Conservation (phyloP, 192 early-diverging fungal species). For the Pecoramyces ruminantium region DNA sequence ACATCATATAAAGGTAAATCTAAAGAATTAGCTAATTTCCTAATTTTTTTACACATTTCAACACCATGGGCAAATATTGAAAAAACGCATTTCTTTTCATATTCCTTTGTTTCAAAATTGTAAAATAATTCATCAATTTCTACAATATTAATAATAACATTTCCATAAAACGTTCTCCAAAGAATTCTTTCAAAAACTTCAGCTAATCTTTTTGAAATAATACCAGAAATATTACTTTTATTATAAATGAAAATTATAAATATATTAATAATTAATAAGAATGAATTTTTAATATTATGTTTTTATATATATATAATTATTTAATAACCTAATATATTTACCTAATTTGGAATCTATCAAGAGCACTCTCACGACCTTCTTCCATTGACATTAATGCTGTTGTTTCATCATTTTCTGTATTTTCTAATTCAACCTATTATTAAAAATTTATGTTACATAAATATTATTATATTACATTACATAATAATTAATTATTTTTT, state of each 20-base stretch:
- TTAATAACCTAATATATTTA: too few relatives aligned
- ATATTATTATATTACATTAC: too few relatives aligned
- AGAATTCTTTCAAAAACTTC: not conserved
- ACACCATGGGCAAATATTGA: slow-evolving; percentile 95
- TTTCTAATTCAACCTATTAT: not conserved
- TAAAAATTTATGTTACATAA: not conserved
- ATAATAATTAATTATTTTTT: too few relatives aligned
- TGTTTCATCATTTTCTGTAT: not conserved
- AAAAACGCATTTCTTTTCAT: slow-evolving; percentile 39
- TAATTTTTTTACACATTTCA: slow-evolving; percentile 75
- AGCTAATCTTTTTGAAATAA: not conserved
- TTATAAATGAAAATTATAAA: too few relatives aligned
- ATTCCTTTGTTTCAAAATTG: not conserved
- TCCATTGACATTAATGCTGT: not conserved
- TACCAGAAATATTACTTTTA: not conserved
- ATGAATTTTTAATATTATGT: too few relatives aligned
- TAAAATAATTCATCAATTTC: not conserved
- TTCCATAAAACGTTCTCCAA: not conserved
- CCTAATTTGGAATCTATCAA: not conserved
- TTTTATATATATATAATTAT: too few relatives aligned
- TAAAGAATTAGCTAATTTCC: slow-evolving; percentile 84
- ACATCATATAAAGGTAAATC: slow-evolving; percentile 88
- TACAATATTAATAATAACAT: not conserved
- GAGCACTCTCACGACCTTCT: not conserved
- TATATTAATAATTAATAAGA: too few relatives aligned